Percentiles rank a stretch among this genome's conserved stretches.
These are phyloP conservation scores for Magnusiomyces clavatus DNA, from an alignment of 1,139 yeast genomes.

Conservation along the genomic window DNA sequence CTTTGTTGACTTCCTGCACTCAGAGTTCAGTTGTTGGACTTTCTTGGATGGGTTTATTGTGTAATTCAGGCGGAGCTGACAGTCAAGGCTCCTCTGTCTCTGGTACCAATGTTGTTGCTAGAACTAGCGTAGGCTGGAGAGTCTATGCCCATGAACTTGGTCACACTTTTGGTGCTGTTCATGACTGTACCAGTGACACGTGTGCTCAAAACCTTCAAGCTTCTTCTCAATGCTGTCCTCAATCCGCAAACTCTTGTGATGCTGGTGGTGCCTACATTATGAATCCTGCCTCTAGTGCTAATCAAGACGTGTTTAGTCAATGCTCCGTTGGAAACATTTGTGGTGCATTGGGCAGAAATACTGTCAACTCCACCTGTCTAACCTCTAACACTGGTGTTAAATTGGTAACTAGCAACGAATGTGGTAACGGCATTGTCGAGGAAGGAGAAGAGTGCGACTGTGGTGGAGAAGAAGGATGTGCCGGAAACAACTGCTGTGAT, in stretches of 20 bases:
- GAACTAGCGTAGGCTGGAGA: constrained; percentile 31
- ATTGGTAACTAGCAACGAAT: constrained; percentile 30
- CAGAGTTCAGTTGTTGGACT: constrained; percentile 34
- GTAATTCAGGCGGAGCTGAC: constrained; percentile 18
- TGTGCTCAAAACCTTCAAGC: constrained; percentile 27
- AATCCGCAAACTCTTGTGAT: constrained; percentile 25
- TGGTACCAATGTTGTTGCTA: constrained; percentile 33
- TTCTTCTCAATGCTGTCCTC: constrained; percentile 33
- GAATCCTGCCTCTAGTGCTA: constrained; percentile 32
- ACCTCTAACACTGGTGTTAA: constrained; percentile 30
- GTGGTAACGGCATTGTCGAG: constrained; percentile 37
- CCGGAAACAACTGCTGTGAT: constrained; percentile 30
- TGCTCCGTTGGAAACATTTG: constrained; percentile 36
- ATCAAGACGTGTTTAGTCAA: constrained; percentile 28
- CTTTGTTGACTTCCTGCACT: constrained; percentile 32
- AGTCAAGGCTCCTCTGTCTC: constrained; percentile 24
- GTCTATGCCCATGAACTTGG: constrained; percentile 38
- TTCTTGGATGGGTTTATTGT: constrained; percentile 35
- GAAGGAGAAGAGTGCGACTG: constrained; percentile 38
- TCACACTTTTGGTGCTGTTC: constrained; percentile 39
- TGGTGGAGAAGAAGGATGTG: constrained; percentile 31
- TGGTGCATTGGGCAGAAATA: constrained; percentile 25
- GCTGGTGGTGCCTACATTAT: constrained; percentile 33
- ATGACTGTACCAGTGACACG: constrained; percentile 34
- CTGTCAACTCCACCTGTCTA: constrained; percentile 32